Base-by-base conservation (phyloP, 805 yeast genomes). In the Scheffersomyces ergatensis region DNA sequence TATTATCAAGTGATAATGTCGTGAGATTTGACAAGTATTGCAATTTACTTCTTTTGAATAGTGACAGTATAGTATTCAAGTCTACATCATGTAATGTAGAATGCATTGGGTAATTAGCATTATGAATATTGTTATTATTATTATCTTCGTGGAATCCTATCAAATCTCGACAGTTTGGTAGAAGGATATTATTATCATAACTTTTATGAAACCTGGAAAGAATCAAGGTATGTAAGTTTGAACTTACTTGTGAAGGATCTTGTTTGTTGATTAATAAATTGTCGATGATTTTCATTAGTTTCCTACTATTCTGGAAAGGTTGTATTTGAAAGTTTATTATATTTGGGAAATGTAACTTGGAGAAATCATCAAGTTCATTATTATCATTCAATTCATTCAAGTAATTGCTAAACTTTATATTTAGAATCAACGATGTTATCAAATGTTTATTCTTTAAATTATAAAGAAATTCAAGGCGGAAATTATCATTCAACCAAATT, bases 401-500 rank as follows among this genome's bases (percentile, higher is more conserved):
- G 37, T 48, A 50, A 34, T 51, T 48, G 43, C 50, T 46, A 33
- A 62, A 57, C 40, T 62, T 64, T 13, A 69, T 40, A 39, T 62
- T 65, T 19, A 70, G 43, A 5, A 51, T 48, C 8, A 72, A 48
- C 0, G 62, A 48, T 2, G 44, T 41, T 6, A 72, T 34, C 1
- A 48, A 34, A 0, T 37, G 34, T 35, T 54, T 58, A 39, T 62
- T 58, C 2, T 71, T 72, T 14, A 72, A 32, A 14, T 49, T 36
- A n/a, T 49, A 30, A 21, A 73, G 47, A 32, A 59, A 54, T 20
- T 55, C 55, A 13, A 55, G 53, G 38, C 48, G 53, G 45, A 55
- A 67, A 40, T 50, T 66, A 40, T 53, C 67, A 47, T 46, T 54
- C 24, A 43, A 49, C 72, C 62, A 73, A 33, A 55, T 51, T 34